Evolutionary conservation across 495 filamentous ascomycete genomes (phyloP), one percentile per base, ranked within the genome.

Genomic region (Trichoderma reesei): DNA sequence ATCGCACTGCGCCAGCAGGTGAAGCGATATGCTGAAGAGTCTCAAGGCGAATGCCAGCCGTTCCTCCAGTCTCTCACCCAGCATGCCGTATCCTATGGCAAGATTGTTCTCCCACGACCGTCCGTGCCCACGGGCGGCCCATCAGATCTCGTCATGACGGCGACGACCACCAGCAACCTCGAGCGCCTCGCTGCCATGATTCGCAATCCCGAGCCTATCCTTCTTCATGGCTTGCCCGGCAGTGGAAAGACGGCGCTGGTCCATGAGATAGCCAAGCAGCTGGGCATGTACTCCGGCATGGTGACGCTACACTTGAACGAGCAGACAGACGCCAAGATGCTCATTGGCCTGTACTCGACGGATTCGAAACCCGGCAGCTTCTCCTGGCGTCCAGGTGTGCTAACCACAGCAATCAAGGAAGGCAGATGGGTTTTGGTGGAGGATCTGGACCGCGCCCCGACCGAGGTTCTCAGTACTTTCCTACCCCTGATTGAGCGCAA

Each of bases 351-450:
- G 78, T 97, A 99, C 73, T 87, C 92, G 8, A 91, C 90, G n/a
- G 80, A 80, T 36, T 87, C 88, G 16, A 88, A 86, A 54, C 90
- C 90, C 7, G 95, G 92, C 0, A 90, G 90, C 3, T 98, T 98
- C 69, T 82, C 80, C 36, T 99, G 95, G 95, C 85, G 87, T 61
- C 85, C 94, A n/a, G 95, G 95, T 74, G 88, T 97, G 13, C 77
- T 99, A 65, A 96, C 93, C 0, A 95, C 91, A 42, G 95, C 95
- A 14, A 91, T 96, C 2, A 86, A 80, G 71, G 93, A 98, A 76
- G 95, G 95, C 51, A 84, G 91, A 70, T 98, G 94, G 95, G 86
- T 99, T 5, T 77, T 98, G 63, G 92, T 99, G 63, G 95, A 99
- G 76, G 95, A 99, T 72, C 80, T 99, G 36, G 90, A 99, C 72